These are phyloP conservation scores for Fusarium udum DNA, from an alignment of 2,329 filamentous ascomycete species.

Conservation along the genomic window DNA sequence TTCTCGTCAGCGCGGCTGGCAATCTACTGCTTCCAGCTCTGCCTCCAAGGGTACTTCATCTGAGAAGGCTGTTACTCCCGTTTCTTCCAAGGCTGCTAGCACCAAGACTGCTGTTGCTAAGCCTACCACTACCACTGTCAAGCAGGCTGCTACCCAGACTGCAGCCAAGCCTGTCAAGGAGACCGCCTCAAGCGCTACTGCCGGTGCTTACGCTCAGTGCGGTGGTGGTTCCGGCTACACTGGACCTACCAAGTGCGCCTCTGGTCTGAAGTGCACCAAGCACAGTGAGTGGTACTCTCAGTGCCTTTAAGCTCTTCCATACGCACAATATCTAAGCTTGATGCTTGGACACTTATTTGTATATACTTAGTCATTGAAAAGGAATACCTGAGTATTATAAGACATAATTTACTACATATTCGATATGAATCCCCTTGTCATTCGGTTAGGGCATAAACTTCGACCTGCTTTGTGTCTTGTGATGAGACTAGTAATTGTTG, in stretches of 20 bases:
- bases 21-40: slow-evolving; percentile 4
- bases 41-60: background rate
- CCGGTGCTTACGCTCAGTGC: slow-evolving; percentile 30
- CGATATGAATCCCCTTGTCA: fast-evolving
- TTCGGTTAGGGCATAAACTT: fast-evolving
- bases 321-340: fast-evolving
- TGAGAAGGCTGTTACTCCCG: background rate
- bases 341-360: background rate
- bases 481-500: fast-evolving
- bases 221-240: slow-evolving; percentile 37
- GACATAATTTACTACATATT: background rate
- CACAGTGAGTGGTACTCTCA: slow-evolving; percentile 43
- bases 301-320: slow-evolving; percentile 16
- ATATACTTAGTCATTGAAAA: background rate
- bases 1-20: slow-evolving; percentile 45
- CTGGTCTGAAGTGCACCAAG: slow-evolving; percentile 35
- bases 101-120: background rate
- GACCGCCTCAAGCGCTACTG: background rate
- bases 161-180: background rate
- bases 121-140: background rate
- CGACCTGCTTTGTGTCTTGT: too few relatives aligned
- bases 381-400: too few relatives aligned
- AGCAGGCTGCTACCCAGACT: background rate
- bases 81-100: background rate
- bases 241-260: slow-evolving; percentile 36